Conservation (phyloP, 495 filamentous ascomycete genomes). For the Platismatia glauca region DNA sequence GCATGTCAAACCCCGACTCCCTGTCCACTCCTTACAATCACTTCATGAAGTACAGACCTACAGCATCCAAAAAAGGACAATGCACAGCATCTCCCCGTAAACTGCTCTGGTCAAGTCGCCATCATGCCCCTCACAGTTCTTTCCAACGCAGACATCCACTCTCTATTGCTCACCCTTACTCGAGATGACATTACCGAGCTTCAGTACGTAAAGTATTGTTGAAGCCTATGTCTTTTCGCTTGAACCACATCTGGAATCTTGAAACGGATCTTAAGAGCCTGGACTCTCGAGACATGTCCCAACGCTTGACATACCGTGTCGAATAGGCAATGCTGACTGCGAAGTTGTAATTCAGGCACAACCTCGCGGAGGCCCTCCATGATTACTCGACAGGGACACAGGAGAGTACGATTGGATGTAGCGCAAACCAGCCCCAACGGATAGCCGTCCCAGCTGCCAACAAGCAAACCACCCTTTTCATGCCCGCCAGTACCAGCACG, state of each 20-base stretch:
- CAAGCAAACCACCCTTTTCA: conserved; percentile 80
- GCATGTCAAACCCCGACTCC: too few relatives aligned
- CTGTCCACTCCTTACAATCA: background rate
- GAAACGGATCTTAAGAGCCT: background rate
- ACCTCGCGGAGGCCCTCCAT: conserved; percentile 67
- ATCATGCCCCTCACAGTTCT: conserved; percentile 72
- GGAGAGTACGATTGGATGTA: conserved; percentile 44
- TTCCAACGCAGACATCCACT: conserved; percentile 57
- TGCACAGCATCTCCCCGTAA: background rate
- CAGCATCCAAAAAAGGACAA: background rate
- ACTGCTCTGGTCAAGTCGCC: background rate
- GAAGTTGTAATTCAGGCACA: conserved; percentile 19
- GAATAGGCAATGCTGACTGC: background rate
- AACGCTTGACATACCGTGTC: background rate
- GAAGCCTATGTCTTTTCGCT: background rate
- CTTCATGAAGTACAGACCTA: background rate
- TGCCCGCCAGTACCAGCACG: conserved; percentile 64
- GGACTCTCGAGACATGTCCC: background rate
- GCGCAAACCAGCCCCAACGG: conserved; percentile 66
- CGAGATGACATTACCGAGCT: conserved; percentile 58
- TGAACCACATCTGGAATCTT: background rate
- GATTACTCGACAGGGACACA: conserved; percentile 69
- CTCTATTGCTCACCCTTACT: conserved; percentile 62
- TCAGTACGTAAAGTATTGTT: conserved; percentile 27
- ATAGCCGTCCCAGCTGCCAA: conserved; percentile 59